Percentiles rank a stretch among this genome's conserved stretches.
Conservation (phyloP, 805 yeast genomes). For the Suhomyces xylopsoci region DNA sequence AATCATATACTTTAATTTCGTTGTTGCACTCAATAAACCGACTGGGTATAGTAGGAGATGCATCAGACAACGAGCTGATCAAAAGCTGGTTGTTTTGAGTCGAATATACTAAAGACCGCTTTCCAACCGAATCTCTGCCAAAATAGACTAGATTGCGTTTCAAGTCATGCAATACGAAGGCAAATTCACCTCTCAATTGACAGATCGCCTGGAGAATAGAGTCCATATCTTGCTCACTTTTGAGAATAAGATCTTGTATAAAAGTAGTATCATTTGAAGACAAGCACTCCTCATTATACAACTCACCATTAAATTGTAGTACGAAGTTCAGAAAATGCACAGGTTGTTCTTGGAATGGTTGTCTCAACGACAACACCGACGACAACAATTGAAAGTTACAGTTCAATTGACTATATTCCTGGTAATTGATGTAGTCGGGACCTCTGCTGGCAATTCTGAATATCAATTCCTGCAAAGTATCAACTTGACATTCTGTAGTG, state of each 20-base stretch:
- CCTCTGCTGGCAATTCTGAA: constrained; percentile 45
- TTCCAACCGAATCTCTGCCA: constrained; percentile 83
- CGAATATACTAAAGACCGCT: constrained; percentile 64
- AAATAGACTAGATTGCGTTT: constrained; percentile 49
- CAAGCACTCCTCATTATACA: constrained; percentile 61
- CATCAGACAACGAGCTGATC: constrained; percentile 32
- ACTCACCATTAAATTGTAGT: constrained; percentile 88
- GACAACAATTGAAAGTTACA: constrained; percentile 44
- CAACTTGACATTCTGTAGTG: background rate
- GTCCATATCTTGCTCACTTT: constrained; percentile 8
- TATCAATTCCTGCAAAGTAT: constrained; percentile 1
- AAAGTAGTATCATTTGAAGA: constrained; percentile 61
- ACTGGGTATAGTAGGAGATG: constrained; percentile 10
- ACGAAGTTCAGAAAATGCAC: constrained; percentile 26
- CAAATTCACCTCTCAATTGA: constrained; percentile 76
- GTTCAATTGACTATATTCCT: constrained; percentile 8
- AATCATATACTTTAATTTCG: constrained; percentile 43
- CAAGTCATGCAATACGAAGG: constrained; percentile 55
- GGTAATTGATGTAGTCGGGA: constrained; percentile 47
- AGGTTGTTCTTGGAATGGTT: constrained; percentile 81
- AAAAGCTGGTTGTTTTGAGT: constrained; percentile 30
- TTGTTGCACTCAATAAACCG: constrained; percentile 56
- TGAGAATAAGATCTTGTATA: constrained; percentile 30
- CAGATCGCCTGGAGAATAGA: constrained; percentile 44
- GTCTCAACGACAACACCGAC: constrained; percentile 76